Evolutionary conservation across 2,329 filamentous ascomycete species (phyloP).

Genomic region (Decorospora gaudefroyi): DNA sequence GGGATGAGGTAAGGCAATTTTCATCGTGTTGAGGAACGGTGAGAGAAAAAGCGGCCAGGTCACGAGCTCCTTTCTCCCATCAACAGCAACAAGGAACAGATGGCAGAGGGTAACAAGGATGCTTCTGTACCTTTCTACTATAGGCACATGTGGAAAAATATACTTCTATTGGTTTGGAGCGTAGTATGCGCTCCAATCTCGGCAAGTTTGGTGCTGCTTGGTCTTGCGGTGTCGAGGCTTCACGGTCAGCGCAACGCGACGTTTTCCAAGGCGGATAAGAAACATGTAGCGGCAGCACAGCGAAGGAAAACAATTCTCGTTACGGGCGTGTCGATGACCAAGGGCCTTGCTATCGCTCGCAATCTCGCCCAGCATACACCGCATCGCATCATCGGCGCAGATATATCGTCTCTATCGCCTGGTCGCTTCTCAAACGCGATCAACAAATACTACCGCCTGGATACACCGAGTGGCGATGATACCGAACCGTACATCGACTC

Average conservation of each 20-base stretch:
- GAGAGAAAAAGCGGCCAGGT: slow-evolving; percentile 17
- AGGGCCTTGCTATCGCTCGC: slow-evolving; percentile 69
- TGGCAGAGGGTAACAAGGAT: slow-evolving; percentile 16
- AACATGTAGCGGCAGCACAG: slow-evolving; percentile 27
- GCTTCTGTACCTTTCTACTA: slow-evolving; percentile 32
- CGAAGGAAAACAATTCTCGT: slow-evolving; percentile 64
- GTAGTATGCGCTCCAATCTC: slow-evolving; percentile 56
- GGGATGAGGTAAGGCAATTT: slow-evolving; percentile 10
- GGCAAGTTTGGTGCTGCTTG: slow-evolving; percentile 33
- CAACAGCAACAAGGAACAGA: slow-evolving; percentile 10
- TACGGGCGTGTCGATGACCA: slow-evolving; percentile 73
- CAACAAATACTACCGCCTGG: slow-evolving; percentile 58
- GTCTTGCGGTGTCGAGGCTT: slow-evolving; percentile 33
- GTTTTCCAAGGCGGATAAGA: slow-evolving; percentile 23
- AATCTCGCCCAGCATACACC: slow-evolving; percentile 64
- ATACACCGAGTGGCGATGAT: slow-evolving; percentile 42
- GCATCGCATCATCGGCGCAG: slow-evolving; percentile 73
- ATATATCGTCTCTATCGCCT: slow-evolving; percentile 53
- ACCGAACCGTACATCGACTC: slow-evolving; percentile 59
- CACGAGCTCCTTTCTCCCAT: slow-evolving; percentile 20
- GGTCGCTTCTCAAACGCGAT: slow-evolving; percentile 63
- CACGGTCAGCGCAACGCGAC: slow-evolving; percentile 17
- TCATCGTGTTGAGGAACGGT: slow-evolving; percentile 9
- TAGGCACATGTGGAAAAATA: slow-evolving; percentile 55
- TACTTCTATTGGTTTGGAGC: slow-evolving; percentile 52